Evolutionary conservation across 108 stramenopile genomes (phyloP), one percentile per base, ranked within the genome.

Genomic region (Fragilariopsis cylindrus): DNA sequence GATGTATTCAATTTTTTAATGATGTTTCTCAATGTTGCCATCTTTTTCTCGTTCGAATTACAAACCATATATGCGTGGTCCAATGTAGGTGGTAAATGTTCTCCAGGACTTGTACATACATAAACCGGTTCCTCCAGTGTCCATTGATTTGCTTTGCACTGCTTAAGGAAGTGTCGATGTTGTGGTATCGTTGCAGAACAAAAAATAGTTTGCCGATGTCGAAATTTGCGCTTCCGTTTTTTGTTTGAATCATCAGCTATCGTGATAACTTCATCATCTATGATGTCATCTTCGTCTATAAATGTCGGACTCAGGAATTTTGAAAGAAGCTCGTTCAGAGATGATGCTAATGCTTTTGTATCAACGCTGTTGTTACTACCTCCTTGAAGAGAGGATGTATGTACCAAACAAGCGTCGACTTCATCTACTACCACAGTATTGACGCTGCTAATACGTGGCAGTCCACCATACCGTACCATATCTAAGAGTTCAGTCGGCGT

Each of bases 121-220:
- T 90, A 83, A 8, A 88, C 63, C 16, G 97, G 94, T 78, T 93
- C 89, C 44, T 80, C 71, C 57, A 95, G 55, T 13, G 93, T 97
- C 97, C 97, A 96, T 44, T 94, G 90, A 70, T 94, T 97, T 53
- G 82, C 76, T 21, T 79, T 77, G 77, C 93, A 96, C 71, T 96
- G 93, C 54, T 83, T 84, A 60, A 95, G 70, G 78, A 97, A 96
- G 73, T 96, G 91, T 56, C 92, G 83, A 75, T 92, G 96, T 79
- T 96, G 96, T 4, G 96, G 96, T 60, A 98, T 96, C 16, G 96
- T 97, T 7, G 97, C 97, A 58, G 96, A 96, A n/a, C 89, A 92
- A 67, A 98, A 96, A 19, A 98, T 87, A 1, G 96, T 97, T 70
- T 95, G 96, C 50, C 96, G 89, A 48, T 82, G 47, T 57, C 50